Percentiles rank a stretch among this genome's conserved stretches.
phyloP scores from a whole-genome alignment of 352 stramenopile genomes.

The Pythium phragmitis region DNA sequence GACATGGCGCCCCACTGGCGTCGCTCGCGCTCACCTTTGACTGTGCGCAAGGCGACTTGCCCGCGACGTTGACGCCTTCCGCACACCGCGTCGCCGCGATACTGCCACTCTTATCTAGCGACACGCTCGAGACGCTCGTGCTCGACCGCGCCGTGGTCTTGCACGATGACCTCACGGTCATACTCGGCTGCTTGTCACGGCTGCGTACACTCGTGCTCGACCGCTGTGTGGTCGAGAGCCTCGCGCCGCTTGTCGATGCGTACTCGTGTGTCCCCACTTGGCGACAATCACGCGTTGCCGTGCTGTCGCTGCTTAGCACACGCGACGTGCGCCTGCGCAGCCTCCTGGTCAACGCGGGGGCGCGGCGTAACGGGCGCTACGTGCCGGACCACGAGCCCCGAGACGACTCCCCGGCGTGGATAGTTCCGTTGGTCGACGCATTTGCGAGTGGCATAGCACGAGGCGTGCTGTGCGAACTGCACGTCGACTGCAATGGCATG shows the following conservation, averaged over 20 bases:
- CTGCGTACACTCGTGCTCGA: background rate
- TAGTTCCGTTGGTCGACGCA: background rate
- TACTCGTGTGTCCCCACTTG: background rate
- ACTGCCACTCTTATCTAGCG: background rate
- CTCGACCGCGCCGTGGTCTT: slow-evolving; percentile 1
- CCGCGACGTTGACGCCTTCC: background rate
- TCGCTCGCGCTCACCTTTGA: slow-evolving; percentile 3
- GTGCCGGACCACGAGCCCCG: background rate
- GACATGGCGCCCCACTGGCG: background rate
- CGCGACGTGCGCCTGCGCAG: background rate
- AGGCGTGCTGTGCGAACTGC: background rate
- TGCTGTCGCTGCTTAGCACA: background rate
- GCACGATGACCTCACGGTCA: background rate
- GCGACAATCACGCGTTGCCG: background rate
- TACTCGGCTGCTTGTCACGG: background rate
- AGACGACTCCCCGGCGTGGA: background rate
- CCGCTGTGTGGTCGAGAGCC: background rate
- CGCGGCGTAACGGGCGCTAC: background rate
- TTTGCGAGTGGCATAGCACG: background rate
- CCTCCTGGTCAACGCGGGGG: background rate
- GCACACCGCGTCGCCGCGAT: background rate
- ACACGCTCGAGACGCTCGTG: background rate
- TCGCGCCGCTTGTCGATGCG: background rate
- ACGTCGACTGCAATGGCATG: background rate
- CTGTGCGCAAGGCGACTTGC: background rate